Base-by-base conservation (phyloP, 352 stramenopile genomes). In the Pythium phragmiticola region DNA sequence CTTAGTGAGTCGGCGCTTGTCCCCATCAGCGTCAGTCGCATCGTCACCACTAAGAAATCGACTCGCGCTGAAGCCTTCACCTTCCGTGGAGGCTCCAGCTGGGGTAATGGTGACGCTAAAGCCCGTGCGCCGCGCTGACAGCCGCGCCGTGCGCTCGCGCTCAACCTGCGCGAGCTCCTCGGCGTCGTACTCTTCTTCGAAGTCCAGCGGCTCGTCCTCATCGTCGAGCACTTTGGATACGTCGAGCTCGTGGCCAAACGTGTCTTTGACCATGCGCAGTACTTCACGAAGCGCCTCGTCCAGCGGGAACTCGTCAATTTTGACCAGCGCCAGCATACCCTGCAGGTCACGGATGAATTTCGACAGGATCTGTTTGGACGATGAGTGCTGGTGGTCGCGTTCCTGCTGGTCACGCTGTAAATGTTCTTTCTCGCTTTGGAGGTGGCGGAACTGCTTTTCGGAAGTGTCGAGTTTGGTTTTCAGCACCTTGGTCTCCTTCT, bases 231-330 rank as follows among this genome's bases (percentile, higher is more conserved):
- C 54, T 37, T 71, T 68, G 7, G 73, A 62, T 6, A 90, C 57
- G 6, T 77, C 41, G 9, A 90, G 46, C 6, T 89, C 78, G 2
- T 73, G 59, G 2, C 79, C 81, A 42, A 92, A 92, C 4, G 74
- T 84, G 11, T 86, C 79, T 28, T 75, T 67, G 0, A 88, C 58
- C 70, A 92, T 73, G 23, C 73, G 77, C 8, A 93, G 45, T n/a
- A 93, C 41, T 49, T 93, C 79, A 47, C 80, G 82, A 1, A 92
- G 60, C 0, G 78, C 86, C 71, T 95, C 86, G 19, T 95, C 86
- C 8, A 92, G 66, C 4, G 83, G 82, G 34, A 89, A 90, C 49
- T 90, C 84, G 46, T 94, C 80, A 13, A 82, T 54, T 14, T 92
- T 92, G 12, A 92, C 85, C 2, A 90, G 68, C 36, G 74, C 72